Evolutionary conservation across 169 alveolate species (phyloP), one percentile per base, ranked within the genome.

Genomic region (Plasmodium cynomolgi): DNA sequence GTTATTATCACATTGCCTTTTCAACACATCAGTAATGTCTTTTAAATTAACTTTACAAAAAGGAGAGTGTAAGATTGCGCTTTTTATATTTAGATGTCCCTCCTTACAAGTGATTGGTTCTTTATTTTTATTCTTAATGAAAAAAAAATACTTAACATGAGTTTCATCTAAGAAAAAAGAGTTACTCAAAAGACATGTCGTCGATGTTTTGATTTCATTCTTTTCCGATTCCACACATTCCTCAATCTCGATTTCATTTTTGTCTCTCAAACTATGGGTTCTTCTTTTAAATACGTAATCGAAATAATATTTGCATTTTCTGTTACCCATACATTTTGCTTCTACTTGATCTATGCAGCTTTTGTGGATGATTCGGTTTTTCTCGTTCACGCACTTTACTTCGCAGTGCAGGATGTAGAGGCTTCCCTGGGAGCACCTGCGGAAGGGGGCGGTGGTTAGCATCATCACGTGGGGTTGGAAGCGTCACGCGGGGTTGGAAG

Each of bases 391-490:
- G 17, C 93, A 86, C 31, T 75, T 26, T 0, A 86, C 85, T 50
- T 86, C 86, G 29, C 93, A 86, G 23, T 86, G 93, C 29, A 86
- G 44, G 15, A 77, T 79, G 81, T 86, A 86, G 5, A 86, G 68
- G 6, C 31, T 44, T 17, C 93, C 93, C 62, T 75, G 31, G 3
- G 88, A 23, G 26, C 93, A 86, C 23, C 93, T 86, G 41, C 3
- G 20, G 37, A 5, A 5, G 77, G 37, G 37, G 23, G 44, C 44
- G 44, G 44, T 3, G 44, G 8, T 1, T 50, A 50, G 17, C 8
- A 11, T 23, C 1, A 3, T 50, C 17, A 50, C 3, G 23, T 8
- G n/a, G 13, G 17, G n/a, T 44, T 44, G 0, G n/a, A 17, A 44
- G 50, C 15, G 50, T 41, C 2, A 8, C 6, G 50, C 7, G 50